These are phyloP conservation scores for Rhipidocladum racemiflorum DNA, from an alignment of 176 grass and related monocot species.

Conservation along the genomic window DNA sequence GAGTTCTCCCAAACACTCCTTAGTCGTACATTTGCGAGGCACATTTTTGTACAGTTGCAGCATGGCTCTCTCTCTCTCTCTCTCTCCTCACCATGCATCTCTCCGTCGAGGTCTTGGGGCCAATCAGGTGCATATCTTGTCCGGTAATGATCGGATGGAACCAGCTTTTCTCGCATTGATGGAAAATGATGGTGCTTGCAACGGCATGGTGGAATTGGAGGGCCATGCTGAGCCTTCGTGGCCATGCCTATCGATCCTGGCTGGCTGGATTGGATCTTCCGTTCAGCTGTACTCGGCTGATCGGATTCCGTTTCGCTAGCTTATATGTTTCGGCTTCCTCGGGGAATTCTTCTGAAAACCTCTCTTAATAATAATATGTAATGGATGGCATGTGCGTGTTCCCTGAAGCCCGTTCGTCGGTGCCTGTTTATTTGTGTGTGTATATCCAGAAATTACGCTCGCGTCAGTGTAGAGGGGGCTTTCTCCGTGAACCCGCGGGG, in stretches of 20 bases:
- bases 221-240: neutral
- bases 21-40: neutral
- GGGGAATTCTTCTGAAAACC: neutral
- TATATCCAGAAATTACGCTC: neutral
- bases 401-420: neutral
- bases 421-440: neutral
- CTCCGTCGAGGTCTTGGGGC: neutral
- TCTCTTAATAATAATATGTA: no score
- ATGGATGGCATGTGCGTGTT: neutral
- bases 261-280: neutral
- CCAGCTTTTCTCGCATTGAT: neutral
- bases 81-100: no score
- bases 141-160: neutral
- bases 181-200: neutral
- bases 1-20: no score
- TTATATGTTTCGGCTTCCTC: neutral
- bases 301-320: neutral
- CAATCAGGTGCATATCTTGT: conserved; percentile 8
- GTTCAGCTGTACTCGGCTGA: neutral
- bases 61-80: neutral
- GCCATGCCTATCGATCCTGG: neutral
- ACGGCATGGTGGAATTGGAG: neutral
- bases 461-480: no score
- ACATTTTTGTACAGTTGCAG: neutral
- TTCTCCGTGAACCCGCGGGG: no score